Conservation (phyloP, 805 yeast species). For the Candida methanosorbosa region DNA sequence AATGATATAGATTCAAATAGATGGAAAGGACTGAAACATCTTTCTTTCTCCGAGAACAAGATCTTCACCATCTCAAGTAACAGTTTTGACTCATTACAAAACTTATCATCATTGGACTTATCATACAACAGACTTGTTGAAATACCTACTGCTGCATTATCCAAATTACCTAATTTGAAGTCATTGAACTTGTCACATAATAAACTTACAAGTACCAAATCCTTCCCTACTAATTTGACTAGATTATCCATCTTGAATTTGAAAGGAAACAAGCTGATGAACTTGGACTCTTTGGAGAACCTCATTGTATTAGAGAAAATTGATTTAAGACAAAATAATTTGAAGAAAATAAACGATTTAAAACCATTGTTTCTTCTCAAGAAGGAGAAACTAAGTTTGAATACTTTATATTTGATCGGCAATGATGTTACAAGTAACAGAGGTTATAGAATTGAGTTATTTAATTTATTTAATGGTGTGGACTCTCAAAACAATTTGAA, state of each 20-base stretch:
- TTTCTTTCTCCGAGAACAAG: slow-evolving; percentile 31
- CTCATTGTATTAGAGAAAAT: slow-evolving; percentile 36
- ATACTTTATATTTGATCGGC: slow-evolving; percentile 24
- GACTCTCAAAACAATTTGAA: slow-evolving; percentile 36
- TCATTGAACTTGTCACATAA: slow-evolving; percentile 47
- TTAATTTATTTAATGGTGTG: slow-evolving; percentile 48
- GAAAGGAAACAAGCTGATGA: slow-evolving; percentile 36
- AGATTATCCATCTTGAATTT: slow-evolving; percentile 40
- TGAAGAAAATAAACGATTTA: slow-evolving; percentile 29
- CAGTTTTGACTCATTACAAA: slow-evolving; percentile 22
- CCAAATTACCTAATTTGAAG: slow-evolving; percentile 37
- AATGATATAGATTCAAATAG: no score
- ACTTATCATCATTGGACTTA: slow-evolving; percentile 38
- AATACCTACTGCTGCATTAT: slow-evolving; percentile 43
- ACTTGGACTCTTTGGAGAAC: slow-evolving; percentile 36
- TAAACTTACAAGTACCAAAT: slow-evolving; percentile 23
- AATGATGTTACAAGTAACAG: slow-evolving; percentile 29
- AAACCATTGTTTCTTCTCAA: slow-evolving; percentile 28
- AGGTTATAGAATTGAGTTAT: slow-evolving; percentile 44
- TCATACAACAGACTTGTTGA: slow-evolving; percentile 42
- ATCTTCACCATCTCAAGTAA: slow-evolving; percentile 22
- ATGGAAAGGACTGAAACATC: slow-evolving; percentile 31
- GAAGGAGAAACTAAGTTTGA: slow-evolving; percentile 14
- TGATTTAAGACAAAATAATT: slow-evolving; percentile 41
- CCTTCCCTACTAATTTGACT: slow-evolving; percentile 29